Base-by-base conservation (phyloP, 805 yeast genomes). In the Torulaspora delbrueckii region DNA sequence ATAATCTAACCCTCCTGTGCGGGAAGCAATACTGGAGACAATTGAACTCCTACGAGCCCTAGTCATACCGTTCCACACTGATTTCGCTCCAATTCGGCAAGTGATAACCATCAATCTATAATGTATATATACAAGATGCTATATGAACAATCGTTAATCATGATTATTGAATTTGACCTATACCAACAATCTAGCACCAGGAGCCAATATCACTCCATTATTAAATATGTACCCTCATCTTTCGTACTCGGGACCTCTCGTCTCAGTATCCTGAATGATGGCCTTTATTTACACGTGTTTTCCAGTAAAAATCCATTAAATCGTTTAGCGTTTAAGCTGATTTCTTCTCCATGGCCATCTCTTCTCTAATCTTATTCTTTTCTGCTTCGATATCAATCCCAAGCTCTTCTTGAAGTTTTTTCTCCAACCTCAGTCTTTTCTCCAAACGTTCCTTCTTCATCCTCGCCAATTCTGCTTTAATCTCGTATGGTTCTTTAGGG, bases 401-500 rank as follows among this genome's bases (percentile, higher is more conserved):
- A 48, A 84, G 71, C 48, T 69, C 72, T 28, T 76, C 82, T 40
- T 62, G 73, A 5, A 93, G 84, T 62, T 72, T 82, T 43, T 78
- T 86, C 61, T 87, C 95, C 42, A 88, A 69, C 51, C 82, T 74
- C 52, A 76, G 70, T 63, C 95, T 76, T 69, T 84, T 85, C 55
- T 82, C 95, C 2, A 76, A 62, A 49, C 90, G 75, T 44, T 82
- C 95, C 54, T 80, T 77, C 63, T 82, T 79, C 75, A 90, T 83
- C 63, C 96, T 78, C 12, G 95, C 96, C 31, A 90, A 71, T 61
- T 90, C 98, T 1, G 93, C 91, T 62, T 86, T 84, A 48, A 90
- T 87, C 62, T 90, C 96, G 58, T 84, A 86, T 2, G 89, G 89
- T 60, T 90, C 96, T 59, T 89, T 90, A 2, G 98, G 98, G 28